Evolutionary conservation across 768 basidiomycete genomes (phyloP), one percentile per base, ranked within the genome.

Genomic region (Coprinellus aureogranulatus): DNA sequence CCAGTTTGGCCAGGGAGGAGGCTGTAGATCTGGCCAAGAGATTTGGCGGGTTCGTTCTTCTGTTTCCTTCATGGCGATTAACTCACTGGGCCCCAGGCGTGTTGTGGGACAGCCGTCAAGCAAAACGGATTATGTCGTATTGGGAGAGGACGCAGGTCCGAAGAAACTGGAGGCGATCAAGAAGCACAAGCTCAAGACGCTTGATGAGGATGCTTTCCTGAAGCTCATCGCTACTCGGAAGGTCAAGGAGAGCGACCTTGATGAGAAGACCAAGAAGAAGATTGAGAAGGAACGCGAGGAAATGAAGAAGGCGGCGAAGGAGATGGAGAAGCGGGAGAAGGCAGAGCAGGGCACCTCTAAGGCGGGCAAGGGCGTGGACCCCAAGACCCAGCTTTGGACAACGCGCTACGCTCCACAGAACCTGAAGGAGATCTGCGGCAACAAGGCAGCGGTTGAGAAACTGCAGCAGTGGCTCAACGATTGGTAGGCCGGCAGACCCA

Each of bases 381-480:
- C 77, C 2, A 76, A 75, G 1, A 78, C 81, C 2, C 93, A 96
- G 68, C 78, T 98, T 0, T 98, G 97, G 97, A 98, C 97, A 39
- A 89, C 88, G 30, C 86, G 94, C 10, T 99, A 99, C 68, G 96
- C 97, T 0, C 97, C 97, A 1, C 85, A 87, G 61, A 81, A 79
- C 2, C 62, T 94, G 55, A 94, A 91, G 64, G 94, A 99, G 56
- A 83, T 99, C 18, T 98, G 95, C 60, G 97, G 97, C 8, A 99
- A 98, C 76, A 98, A 98, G 72, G 81, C 84, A 0, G 82, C 86
- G 54, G 88, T 98, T 1, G 95, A 98, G 72, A 94, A 93, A 65
- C 74, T 99, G 3, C 86, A 87, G 54, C 77, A 76, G 31, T 99
- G 97, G 97, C 73, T 99, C 22, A 79, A 84, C 31, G 87, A 90